Percentiles rank a stretch among this genome's conserved stretches.
Evolutionary conservation across 2,329 filamentous ascomycete genomes (phyloP).

Genomic region (Paecilomyces sp.): DNA sequence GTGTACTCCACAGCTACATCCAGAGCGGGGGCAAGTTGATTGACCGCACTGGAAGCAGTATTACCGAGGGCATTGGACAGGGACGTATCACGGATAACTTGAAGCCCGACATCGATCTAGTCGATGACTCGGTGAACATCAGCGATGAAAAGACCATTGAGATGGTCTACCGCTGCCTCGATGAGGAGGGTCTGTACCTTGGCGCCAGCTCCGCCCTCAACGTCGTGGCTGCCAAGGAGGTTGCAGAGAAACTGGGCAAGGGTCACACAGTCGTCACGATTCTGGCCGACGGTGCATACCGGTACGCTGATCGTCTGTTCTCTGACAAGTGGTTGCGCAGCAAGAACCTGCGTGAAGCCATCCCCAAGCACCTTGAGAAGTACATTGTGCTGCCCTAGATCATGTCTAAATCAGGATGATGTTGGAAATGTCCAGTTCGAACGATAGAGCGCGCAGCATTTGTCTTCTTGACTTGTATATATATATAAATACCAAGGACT

Average conservation of each 20-base stretch:
- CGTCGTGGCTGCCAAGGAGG: slow-evolving; percentile 89
- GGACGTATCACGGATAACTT: slow-evolving; percentile 95
- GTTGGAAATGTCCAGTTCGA: neutral
- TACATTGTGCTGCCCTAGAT: slow-evolving; percentile 81
- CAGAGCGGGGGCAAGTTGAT: slow-evolving; percentile 71
- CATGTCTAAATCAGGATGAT: neutral
- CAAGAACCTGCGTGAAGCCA: slow-evolving; percentile 73
- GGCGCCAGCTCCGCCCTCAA: slow-evolving; percentile 92
- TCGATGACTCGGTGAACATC: slow-evolving; percentile 81
- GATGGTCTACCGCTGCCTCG: slow-evolving; percentile 94
- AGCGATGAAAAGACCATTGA: slow-evolving; percentile 90
- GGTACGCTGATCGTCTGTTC: slow-evolving; percentile 91
- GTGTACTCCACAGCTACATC: slow-evolving; percentile 88
- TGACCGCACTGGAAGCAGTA: slow-evolving; percentile 78
- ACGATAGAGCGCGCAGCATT: neutral
- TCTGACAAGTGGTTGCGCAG: slow-evolving; percentile 81
- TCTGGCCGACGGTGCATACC: slow-evolving; percentile 92
- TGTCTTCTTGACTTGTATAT: neutral
- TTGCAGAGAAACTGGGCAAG: slow-evolving; percentile 80
- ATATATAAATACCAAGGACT: neutral
- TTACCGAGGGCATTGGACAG: slow-evolving; percentile 97
- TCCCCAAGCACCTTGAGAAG: slow-evolving; percentile 80
- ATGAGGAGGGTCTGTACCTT: slow-evolving; percentile 92
- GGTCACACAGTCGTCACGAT: slow-evolving; percentile 91
- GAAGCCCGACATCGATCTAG: slow-evolving; percentile 69